Base-by-base conservation (phyloP, 164 flowering plant genomes). In the Akebia trifoliata region DNA sequence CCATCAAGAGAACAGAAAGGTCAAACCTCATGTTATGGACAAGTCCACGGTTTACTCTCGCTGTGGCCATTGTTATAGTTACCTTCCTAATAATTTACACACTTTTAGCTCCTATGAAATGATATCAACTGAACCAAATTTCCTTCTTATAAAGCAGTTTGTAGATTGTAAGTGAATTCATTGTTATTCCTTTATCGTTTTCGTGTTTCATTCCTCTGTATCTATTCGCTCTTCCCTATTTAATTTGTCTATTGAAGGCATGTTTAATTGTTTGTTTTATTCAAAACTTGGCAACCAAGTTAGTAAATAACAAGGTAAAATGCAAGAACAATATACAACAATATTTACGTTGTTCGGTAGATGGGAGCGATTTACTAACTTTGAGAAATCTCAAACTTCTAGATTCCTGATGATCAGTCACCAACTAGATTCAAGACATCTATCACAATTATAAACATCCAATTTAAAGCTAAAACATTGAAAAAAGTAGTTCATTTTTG, bases 1-100 rank as follows among this genome's bases (percentile, higher is more conserved):
- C 97, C 35, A 93, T 93, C 59, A 93, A 87, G 73, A 83, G 94
- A 74, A 72, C 86, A 32, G 97, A 92, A 79, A 82, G 82, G 36
- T 76, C 88, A 40, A 89, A 85, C 67, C 90, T 92, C 56, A 75
- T 58, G 80, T 34, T 81, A 49, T 92, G 98, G 98, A 92, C 95
- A 11, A 87, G 98, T 65, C 93, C 94, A 32, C 60, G 43, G 57
- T 92, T 92, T 71, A 89, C 91, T 56, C 78, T 89, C 2, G 79
- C 30, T 11, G 83, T 74, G 14, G 98, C 98, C 30, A 84, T 85
- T 61, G 63, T 89, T 14, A 71, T 89, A 29, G 84, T 89, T 54
- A 57, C 86, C 15, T 71, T 87, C 52, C 88, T 89, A 62, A 64
- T 92, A 65, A 35, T 89, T 30, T 87, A 92, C 70, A 85, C 95